Base-by-base conservation (phyloP, 176 grass and related monocot species). In the Triticum timopheevii region DNA sequence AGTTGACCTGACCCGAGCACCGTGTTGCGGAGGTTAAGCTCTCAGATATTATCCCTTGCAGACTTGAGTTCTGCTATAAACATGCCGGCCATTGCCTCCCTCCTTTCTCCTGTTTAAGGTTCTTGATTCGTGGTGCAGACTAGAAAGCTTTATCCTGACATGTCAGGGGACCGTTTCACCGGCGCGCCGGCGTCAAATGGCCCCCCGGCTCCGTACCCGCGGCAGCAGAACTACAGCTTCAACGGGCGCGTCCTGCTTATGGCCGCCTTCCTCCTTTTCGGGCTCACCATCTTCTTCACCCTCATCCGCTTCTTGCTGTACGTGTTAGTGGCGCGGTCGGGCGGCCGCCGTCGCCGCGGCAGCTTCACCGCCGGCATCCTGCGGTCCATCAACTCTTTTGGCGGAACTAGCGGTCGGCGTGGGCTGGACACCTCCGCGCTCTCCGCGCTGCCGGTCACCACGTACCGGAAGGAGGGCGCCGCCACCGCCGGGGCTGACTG, bases 401-500 rank as follows among this genome's bases (percentile, higher is more conserved):
- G 68, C 80, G 6, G 76, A 17, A 27, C 22, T 6, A 73, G 88
- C 44, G 10, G n/a, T 28, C 42, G 64, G n/a, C 78, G 24, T 52
- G 87, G 87, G 15, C 79, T 97, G 63, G 80, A 71, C 69, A 79
- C 69, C 1, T 56, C 91, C 16, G 82, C 88, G 23, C 78, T 96
- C 76, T 80, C 85, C 25, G 39, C 82, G 24, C 67, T 96, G 11
- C 94, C 92, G 3, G 74, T 89, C 58, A 39, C 90, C 13, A 24
- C 80, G 30, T 90, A 88, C 84, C 44, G 54, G 39, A 59, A 49
- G 68, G 30, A 33, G 6, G 38, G 10, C 23, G 25, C 61, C 40
- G 17, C n/a, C 28, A 13, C n/a, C 52, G 27, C 13, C 31, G 63
- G n/a, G 30, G 52, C 30, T 50, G 86, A 93, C 8, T 97, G 94